Evolutionary conservation across 192 early-diverging fungal genomes (phyloP).

Genomic region (Entomortierella parvispora): DNA sequence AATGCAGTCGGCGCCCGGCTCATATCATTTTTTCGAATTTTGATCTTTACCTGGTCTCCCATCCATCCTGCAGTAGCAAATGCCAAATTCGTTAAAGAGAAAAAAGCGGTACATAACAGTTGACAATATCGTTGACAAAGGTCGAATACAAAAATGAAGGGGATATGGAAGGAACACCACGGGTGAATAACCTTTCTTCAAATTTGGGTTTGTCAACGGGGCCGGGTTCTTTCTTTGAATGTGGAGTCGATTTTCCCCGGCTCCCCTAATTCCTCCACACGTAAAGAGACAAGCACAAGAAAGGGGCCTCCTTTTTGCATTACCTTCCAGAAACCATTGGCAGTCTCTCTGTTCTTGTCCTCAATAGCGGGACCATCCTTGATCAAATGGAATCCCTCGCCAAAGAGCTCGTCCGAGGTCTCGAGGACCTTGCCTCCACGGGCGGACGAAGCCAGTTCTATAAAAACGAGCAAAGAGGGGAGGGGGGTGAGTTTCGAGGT

Average conservation of each 20-base stretch:
- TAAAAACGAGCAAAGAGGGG: background rate
- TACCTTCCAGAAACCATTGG: conserved; percentile 60
- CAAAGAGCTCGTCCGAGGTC: conserved; percentile 94
- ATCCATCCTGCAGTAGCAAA: conserved; percentile 45
- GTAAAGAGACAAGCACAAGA: conserved; percentile 47
- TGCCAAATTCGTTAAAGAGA: background rate
- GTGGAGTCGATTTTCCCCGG: too few relatives aligned
- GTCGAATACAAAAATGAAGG: background rate
- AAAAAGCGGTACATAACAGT: background rate
- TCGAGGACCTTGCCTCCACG: conserved; percentile 82
- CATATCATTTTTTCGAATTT: background rate
- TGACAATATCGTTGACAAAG: background rate
- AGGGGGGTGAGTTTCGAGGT: too few relatives aligned
- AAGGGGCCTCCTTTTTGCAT: background rate
- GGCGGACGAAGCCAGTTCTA: conserved; percentile 79
- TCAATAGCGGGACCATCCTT: conserved; percentile 75
- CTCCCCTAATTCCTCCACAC: background rate
- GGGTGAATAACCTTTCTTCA: too few relatives aligned
- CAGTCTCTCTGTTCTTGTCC: conserved; percentile 64
- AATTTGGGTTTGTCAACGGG: too few relatives aligned
- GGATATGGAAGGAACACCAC: too few relatives aligned
- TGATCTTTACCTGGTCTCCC: conserved; percentile 42
- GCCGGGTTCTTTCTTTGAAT: too few relatives aligned
- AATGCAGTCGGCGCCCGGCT: background rate
- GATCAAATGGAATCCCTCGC: conserved; percentile 83